Base-by-base conservation (phyloP, 192 early-diverging fungal species). In the Rhizoclosmatium globosum region DNA sequence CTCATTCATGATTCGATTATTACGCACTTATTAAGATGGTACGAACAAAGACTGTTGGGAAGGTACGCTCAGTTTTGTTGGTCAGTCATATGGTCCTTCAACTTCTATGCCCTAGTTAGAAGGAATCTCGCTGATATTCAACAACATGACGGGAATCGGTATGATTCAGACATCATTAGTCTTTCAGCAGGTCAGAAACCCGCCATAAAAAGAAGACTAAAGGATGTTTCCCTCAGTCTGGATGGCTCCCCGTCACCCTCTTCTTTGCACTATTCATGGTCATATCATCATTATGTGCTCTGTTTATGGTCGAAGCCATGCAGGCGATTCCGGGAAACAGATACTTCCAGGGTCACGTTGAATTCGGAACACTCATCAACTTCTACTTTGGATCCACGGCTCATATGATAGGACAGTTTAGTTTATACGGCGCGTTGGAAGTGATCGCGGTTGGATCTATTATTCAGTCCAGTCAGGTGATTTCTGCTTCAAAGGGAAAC, bases 221-320 rank as follows among this genome's bases (percentile, higher is more conserved):
- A 46, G 17, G 19, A 64, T 19, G 75, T 44, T 78, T 15, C 46
- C 19, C 17, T 39, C 15, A 73, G 71, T 56, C 47, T 41, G 81
- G 81, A 13, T 82, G 79, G 77, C 38, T 82, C 17, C 56, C 66
- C 11, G 71, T 79, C n/a, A 61, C 78, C 59, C 41, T 81, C 21
- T 74, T 70, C 45, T 68, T 83, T 47, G n/a, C 66, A 41, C 47
- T 87, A 44, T 89, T 87, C 60, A 70, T 79, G 15, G 56, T 85
- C 44, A 82, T 90, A n/a, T 85, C 84, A 17, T 77, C 82, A 19
- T 69, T 90, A 21, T 82, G 81, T 46, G 76, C 78, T 4, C 77
- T 90, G 44, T 90, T 90, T 68, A 87, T 89, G 46, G 84, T 90
- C 73, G 89, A 90, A 71, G 84, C 84, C 47, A 90, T 90, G 85